Percentiles rank a stretch among this genome's conserved stretches.
Evolutionary conservation across 768 basidiomycete genomes (phyloP).

Genomic region (Mycena amicta): DNA sequence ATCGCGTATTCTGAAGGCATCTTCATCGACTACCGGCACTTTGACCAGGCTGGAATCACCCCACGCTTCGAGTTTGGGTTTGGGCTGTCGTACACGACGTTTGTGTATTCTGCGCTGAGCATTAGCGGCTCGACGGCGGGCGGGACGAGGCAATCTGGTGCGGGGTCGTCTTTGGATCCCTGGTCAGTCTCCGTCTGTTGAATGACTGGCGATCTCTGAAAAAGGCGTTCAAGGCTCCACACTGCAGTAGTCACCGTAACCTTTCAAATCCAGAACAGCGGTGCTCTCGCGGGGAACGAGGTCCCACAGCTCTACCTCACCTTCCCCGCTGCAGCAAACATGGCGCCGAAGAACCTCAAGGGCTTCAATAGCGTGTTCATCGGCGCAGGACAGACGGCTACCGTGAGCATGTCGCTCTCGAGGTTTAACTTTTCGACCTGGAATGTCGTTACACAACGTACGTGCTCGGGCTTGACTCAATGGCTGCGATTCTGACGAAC

Average conservation of each 20-base stretch:
- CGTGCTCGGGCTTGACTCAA: too few species aligned
- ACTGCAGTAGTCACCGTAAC: conserved; percentile 52
- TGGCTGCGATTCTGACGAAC: neutral
- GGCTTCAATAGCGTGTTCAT: conserved; percentile 58
- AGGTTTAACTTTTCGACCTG: conserved; percentile 58
- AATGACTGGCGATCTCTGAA: neutral
- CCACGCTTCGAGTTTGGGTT: conserved; percentile 56
- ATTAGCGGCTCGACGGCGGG: conserved; percentile 44
- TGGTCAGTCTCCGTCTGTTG: conserved; percentile 34
- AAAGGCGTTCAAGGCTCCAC: conserved; percentile 46
- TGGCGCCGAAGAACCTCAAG: conserved; percentile 54
- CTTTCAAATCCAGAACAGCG: conserved; percentile 57
- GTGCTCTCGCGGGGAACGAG: conserved; percentile 56
- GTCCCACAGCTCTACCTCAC: conserved; percentile 58
- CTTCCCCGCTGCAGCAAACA: conserved; percentile 48
- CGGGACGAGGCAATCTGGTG: conserved; percentile 46
- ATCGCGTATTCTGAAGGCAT: conserved; percentile 63
- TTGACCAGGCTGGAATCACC: conserved; percentile 47
- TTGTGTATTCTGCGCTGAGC: conserved; percentile 49
- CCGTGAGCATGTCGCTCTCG: conserved; percentile 49
- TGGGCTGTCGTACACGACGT: conserved; percentile 60
- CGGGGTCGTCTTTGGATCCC: conserved; percentile 54
- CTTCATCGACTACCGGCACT: conserved; percentile 61
- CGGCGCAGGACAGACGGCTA: conserved; percentile 44
- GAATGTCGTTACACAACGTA: conserved; percentile 51